A percentile compares a stretch with the other conserved stretches of the same genome.
Conservation (phyloP, 164 flowering plant genomes). For the Annona cherimola region DNA sequence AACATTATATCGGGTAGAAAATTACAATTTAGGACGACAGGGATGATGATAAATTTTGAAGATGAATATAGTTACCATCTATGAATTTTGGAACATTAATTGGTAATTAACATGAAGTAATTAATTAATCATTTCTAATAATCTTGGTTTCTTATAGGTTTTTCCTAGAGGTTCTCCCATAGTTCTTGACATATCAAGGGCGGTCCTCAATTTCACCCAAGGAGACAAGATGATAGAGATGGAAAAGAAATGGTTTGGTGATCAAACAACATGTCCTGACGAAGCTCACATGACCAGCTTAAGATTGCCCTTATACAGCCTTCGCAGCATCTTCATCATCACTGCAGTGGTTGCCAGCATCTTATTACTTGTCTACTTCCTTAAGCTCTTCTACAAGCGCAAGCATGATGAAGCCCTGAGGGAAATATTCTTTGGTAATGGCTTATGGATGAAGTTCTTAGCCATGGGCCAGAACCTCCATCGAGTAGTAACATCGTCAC, state of each 20-base stretch:
- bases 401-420: not conserved
- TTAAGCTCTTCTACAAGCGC: not conserved
- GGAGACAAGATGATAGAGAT: constrained; percentile 8
- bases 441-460: constrained; percentile 1
- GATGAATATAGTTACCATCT: no score
- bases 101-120: not conserved
- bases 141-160: constrained; percentile 9
- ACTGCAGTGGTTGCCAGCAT: not conserved
- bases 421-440: not conserved
- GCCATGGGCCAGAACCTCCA: not conserved
- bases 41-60: not conserved
- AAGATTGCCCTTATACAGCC: constrained; percentile 1
- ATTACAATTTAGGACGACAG: not conserved
- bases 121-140: not conserved
- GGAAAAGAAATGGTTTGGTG: constrained; percentile 6
- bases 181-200: constrained; percentile 16
- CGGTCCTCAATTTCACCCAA: constrained; percentile 14
- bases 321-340: constrained; percentile 8
- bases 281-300: not conserved
- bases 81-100: no score
- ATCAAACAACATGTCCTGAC: not conserved
- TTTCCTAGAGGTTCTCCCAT: constrained; percentile 24
- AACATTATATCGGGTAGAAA: no score
- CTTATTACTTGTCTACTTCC: not conserved
- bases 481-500: not conserved